A percentile compares a stretch with the other conserved stretches of the same genome.
Evolutionary conservation across 2,329 filamentous ascomycete genomes (phyloP).

Genomic region (Macrophomina pseudophaseolina): DNA sequence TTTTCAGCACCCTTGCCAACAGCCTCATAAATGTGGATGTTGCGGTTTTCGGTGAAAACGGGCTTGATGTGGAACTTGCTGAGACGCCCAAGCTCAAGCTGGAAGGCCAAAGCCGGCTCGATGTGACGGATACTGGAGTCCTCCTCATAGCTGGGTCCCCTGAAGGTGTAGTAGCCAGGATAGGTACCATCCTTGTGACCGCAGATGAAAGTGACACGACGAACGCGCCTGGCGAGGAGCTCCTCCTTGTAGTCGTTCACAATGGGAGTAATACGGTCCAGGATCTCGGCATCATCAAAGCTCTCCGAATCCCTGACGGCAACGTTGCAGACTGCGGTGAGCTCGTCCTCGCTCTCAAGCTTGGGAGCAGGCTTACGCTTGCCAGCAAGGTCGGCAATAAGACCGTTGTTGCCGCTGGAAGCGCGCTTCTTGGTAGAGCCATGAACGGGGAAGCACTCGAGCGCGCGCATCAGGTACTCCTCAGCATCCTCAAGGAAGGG

Average conservation of each 20-base stretch:
- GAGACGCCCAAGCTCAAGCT: conserved; percentile 91
- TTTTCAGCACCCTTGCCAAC: conserved; percentile 92
- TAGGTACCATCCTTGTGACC: conserved; percentile 93
- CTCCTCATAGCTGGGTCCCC: conserved; percentile 85
- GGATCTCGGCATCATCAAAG: conserved; percentile 78
- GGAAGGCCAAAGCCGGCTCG: conserved; percentile 96
- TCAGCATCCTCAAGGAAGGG: conserved; percentile 89
- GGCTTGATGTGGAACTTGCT: conserved; percentile 98
- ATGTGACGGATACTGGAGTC: conserved; percentile 96
- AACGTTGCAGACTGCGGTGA: conserved; percentile 91
- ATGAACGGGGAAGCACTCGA: conserved; percentile 76
- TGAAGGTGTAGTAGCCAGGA: conserved; percentile 98
- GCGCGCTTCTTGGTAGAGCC: conserved; percentile 61
- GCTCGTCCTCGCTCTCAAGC: conserved; percentile 70
- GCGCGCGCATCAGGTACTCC: conserved; percentile 79
- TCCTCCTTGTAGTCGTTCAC: conserved; percentile 84
- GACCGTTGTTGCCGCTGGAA: conserved; percentile 54
- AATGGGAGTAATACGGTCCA: conserved; percentile 75
- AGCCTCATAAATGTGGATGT: conserved; percentile 98
- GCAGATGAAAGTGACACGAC: conserved; percentile 94
- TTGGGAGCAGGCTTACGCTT: conserved; percentile 66
- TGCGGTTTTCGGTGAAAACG: conserved; percentile 98
- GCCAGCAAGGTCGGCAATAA: conserved; percentile 74
- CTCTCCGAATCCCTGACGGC: conserved; percentile 88
- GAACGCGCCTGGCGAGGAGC: conserved; percentile 78